Conservation (phyloP, 129 eudicot genomes). For the Rutidosis leptorrhynchoides region DNA sequence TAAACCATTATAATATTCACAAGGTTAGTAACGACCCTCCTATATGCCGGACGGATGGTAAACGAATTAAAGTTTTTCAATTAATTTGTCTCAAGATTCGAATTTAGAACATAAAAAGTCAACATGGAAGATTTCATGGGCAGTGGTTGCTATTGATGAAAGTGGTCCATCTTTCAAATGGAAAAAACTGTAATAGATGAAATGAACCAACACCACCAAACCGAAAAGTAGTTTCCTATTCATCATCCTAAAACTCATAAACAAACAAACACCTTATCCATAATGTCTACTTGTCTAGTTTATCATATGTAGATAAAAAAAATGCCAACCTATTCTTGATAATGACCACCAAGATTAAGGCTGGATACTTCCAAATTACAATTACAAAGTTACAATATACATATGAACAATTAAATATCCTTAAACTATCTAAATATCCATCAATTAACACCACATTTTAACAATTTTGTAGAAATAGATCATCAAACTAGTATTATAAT, state of each 20-base stretch:
- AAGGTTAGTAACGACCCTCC: not conserved
- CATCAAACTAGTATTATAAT: constrained; percentile 6
- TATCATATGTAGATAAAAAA: constrained; percentile 27
- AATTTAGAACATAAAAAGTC: constrained; percentile 19
- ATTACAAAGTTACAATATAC: constrained; percentile 7
- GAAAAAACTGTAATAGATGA: constrained; percentile 31
- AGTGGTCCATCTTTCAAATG: constrained; percentile 45
- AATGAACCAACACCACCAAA: constrained; percentile 36
- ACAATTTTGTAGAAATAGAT: constrained; percentile 3
- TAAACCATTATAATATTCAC: not conserved
- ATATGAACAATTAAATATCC: not conserved
- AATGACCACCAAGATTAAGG: constrained; percentile 30
- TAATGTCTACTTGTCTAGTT: constrained; percentile 16
- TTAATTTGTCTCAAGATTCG: constrained; percentile 17
- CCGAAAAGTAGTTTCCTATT: constrained; percentile 20
- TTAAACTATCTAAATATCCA: constrained; percentile 6
- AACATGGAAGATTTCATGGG: constrained; percentile 25
- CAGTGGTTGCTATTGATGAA: constrained; percentile 19
- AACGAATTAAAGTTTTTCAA: constrained; percentile 9
- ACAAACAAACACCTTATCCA: constrained; percentile 30
- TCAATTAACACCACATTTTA: constrained; percentile 6
- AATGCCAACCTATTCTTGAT: constrained; percentile 26
- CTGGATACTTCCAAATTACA: too few species aligned
- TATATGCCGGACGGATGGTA: not conserved
- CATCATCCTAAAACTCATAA: constrained; percentile 21